A percentile compares a stretch with the other conserved stretches of the same genome.
These are phyloP conservation scores for Colletotrichum caudatum DNA, from an alignment of 2,329 filamentous ascomycete species.

Conservation along the genomic window DNA sequence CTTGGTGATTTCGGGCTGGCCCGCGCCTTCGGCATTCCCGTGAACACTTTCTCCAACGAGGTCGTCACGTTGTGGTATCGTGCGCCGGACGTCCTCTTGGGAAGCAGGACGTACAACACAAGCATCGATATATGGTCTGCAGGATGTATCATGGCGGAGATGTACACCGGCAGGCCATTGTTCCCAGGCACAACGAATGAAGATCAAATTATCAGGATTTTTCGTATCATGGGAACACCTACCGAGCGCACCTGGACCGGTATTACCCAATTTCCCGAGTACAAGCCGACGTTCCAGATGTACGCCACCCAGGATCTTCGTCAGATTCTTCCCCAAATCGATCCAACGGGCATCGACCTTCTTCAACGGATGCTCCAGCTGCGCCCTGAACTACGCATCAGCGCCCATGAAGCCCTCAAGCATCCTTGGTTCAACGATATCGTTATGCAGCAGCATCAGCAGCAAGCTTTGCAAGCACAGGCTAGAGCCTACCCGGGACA, in stretches of 20 bases:
- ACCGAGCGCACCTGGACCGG: constrained; percentile 96
- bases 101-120: constrained; percentile 97
- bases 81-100: constrained; percentile 93
- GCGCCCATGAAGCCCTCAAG: constrained; percentile 84
- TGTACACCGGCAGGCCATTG: constrained; percentile 95
- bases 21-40: constrained; percentile 93
- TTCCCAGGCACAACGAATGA: constrained; percentile 99
- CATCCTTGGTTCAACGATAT: constrained; percentile 94
- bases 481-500: constrained; percentile 56
- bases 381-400: constrained; percentile 90
- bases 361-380: constrained; percentile 92
- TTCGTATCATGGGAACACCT: constrained; percentile 97
- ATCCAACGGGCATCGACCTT: constrained; percentile 86
- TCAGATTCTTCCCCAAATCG: constrained; percentile 89
- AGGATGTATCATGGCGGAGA: constrained; percentile 99
- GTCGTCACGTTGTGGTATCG: constrained; percentile 98
- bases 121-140: constrained; percentile 99
- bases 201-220: constrained; percentile 96
- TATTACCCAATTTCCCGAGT: constrained; percentile 95
- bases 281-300: constrained; percentile 94
- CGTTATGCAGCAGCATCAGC: constrained; percentile 66
- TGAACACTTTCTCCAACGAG: constrained; percentile 98
- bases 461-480: constrained; percentile 59
- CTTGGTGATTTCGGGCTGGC: constrained; percentile 95
- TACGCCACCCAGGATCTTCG: constrained; percentile 93